Percentiles rank a stretch among this genome's conserved stretches.
These are phyloP conservation scores for Colletotrichum navitas DNA, from an alignment of 2,329 filamentous ascomycete genomes.

Conservation along the genomic window DNA sequence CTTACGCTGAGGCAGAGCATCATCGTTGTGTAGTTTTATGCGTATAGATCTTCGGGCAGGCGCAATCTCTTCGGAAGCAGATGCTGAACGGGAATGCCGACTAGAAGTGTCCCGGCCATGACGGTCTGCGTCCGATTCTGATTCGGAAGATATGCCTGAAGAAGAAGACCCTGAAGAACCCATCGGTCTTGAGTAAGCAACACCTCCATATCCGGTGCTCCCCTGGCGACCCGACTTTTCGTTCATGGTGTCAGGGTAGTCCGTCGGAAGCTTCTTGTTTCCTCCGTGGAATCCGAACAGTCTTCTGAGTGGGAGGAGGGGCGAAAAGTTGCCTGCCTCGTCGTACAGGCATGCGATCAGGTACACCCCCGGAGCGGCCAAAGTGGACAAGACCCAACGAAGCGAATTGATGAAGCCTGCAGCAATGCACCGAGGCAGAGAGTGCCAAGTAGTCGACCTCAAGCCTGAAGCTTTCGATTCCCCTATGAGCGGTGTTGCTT, in stretches of 20 bases:
- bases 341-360: conserved; percentile 87
- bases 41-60: conserved; percentile 84
- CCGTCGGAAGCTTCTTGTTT: conserved; percentile 62
- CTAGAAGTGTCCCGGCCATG: conserved; percentile 49
- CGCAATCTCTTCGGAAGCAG: conserved; percentile 73
- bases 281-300: conserved; percentile 66
- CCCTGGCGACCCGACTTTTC: conserved; percentile 48
- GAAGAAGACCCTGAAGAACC: conserved; percentile 66
- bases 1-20: conserved; percentile 79
- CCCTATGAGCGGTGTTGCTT: conserved; percentile 77
- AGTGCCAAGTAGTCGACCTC: conserved; percentile 63
- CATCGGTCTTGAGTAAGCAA: conserved; percentile 31
- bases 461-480: conserved; percentile 38
- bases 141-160: conserved; percentile 78
- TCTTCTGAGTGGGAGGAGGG: conserved; percentile 78
- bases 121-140: conserved; percentile 70
- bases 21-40: conserved; percentile 90
- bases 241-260: conserved; percentile 49
- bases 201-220: conserved; percentile 42
- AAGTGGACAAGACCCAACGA: conserved; percentile 81
- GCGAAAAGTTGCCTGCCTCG: conserved; percentile 81
- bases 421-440: conserved; percentile 77
- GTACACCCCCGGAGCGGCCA: conserved; percentile 85
- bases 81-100: conserved; percentile 74
- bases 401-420: conserved; percentile 80